phyloP scores from a whole-genome alignment of 148 eudicot species.

The Fallopia convolvulus region DNA sequence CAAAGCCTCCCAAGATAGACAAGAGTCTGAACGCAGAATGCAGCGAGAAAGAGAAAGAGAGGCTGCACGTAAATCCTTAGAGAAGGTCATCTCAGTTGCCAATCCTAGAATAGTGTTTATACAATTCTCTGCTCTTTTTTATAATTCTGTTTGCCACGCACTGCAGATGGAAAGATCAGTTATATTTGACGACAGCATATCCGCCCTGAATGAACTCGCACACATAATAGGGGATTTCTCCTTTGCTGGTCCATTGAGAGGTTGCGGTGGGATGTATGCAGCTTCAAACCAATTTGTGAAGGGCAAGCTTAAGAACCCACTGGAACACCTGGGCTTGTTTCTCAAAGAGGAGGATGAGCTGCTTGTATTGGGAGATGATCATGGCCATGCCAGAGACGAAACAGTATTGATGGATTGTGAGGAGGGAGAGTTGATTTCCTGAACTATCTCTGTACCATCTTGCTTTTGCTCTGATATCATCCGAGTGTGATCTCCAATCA shows the following conservation, averaged over 20 bases:
- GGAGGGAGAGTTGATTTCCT: conserved; percentile 41
- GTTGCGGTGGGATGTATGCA: conserved; percentile 9
- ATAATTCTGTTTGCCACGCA: neutral
- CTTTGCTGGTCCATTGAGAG: conserved; percentile 9
- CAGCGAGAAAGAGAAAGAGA: conserved; percentile 52
- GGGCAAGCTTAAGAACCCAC: conserved; percentile 24
- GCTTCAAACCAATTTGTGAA: conserved; percentile 11
- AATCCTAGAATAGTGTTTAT: neutral
- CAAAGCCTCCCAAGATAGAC: conserved; percentile 38
- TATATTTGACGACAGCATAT: conserved; percentile 39
- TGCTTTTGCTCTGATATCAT: neutral
- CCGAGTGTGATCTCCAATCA: neutral
- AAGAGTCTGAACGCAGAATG: conserved; percentile 34
- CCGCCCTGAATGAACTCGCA: conserved; percentile 47
- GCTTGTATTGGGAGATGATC: conserved; percentile 17
- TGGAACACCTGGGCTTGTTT: conserved; percentile 58
- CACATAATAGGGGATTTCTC: conserved; percentile 24
- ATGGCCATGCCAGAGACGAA: conserved; percentile 26
- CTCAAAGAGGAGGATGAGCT: conserved; percentile 41
- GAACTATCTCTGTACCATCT: neutral
- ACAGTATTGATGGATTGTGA: conserved; percentile 25
- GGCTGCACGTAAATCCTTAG: conserved; percentile 49
- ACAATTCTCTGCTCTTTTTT: neutral
- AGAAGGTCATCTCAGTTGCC: conserved; percentile 34
- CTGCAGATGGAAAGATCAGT: conserved; percentile 76